Conservation (phyloP, 2,329 filamentous ascomycete genomes). For the Emydomyces testavorans region DNA sequence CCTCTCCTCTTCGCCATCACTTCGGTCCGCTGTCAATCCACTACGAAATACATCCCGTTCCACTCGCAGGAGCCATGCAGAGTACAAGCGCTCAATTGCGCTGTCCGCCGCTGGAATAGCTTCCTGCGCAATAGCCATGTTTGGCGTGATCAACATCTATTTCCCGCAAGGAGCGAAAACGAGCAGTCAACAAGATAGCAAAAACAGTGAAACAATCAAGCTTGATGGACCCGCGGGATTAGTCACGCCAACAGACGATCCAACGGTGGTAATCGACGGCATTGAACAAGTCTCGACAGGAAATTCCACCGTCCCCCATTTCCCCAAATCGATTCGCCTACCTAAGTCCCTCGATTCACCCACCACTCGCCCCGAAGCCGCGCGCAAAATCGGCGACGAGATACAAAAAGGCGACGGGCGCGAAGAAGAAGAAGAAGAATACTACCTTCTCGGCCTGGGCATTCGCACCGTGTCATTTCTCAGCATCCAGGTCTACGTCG, state of each 20-base stretch:
- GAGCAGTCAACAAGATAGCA: neutral
- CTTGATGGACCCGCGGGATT: conserved; percentile 34
- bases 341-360: conserved; percentile 34
- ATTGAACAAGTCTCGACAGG: conserved; percentile 69
- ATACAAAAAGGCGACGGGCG: conserved; percentile 32
- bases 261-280: conserved; percentile 43
- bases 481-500: conserved; percentile 83
- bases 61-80: conserved; percentile 19
- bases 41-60: conserved; percentile 21
- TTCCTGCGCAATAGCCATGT: conserved; percentile 31
- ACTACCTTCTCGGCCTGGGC: conserved; percentile 78
- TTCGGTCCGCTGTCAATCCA: conserved; percentile 24
- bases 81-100: conserved; percentile 25
- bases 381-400: conserved; percentile 29
- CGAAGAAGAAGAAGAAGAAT: conserved; percentile 56
- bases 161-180: conserved; percentile 18
- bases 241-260: conserved; percentile 22
- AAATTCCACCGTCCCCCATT: conserved; percentile 64
- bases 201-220: conserved; percentile 22
- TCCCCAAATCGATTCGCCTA: conserved; percentile 61
- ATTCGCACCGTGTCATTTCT: conserved; percentile 84
- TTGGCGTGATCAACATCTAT: conserved; percentile 32
- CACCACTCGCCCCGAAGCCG: conserved; percentile 27
- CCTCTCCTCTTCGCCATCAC: conserved; percentile 22
- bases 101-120: conserved; percentile 31